Evolutionary conservation across 306 rosid genomes (phyloP), one percentile per base, ranked within the genome.

Genomic region (Trichosanthes cucumerina): DNA sequence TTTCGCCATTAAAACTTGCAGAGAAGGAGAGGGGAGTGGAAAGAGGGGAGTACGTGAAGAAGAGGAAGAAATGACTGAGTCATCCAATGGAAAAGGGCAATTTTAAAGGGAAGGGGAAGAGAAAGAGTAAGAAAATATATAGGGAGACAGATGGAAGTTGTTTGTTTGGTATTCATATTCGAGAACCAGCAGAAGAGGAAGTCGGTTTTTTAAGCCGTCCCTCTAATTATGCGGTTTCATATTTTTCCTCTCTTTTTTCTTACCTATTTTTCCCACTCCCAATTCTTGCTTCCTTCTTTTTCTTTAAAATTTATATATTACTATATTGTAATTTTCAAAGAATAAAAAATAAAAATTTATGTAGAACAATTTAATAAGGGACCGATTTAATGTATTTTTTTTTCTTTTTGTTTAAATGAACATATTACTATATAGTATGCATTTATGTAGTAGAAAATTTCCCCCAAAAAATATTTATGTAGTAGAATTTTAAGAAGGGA

Each of bases 1-100:
- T 80, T 90, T 93, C 8, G 88, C 97, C 98, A 93, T 90, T 68
- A 77, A 82, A 69, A 47, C 12, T 36, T 54, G 50, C 5, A 24
- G 79, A 76, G 66, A 14, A 76, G 66, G 66, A 5, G 36, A 28
- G 1, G 26, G 63, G 77, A 66, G 44, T n/a, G 39, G 49, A 31
- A 68, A 39, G 75, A 66, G 26, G 74, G 12, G 46, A 18, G 58
- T 47, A 38, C 3, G 72, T 6, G 72, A 66, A 66, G 28, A 9
- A 66, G 74, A 9, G 74, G 39, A 16, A 33, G 47, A 75, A 75
- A 54, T 4, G 79, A 75, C 56, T 7, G 36, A 70, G 56, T 70
- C 76, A 24, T 70, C 58, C 58, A 47, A 72, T 72, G 43, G 77
- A 72, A 28, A 44, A 36, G 14, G 59, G 77, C 7, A 47, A 72